Conservation (phyloP, 2,329 filamentous ascomycete species). For the Westerdykella ornata region DNA sequence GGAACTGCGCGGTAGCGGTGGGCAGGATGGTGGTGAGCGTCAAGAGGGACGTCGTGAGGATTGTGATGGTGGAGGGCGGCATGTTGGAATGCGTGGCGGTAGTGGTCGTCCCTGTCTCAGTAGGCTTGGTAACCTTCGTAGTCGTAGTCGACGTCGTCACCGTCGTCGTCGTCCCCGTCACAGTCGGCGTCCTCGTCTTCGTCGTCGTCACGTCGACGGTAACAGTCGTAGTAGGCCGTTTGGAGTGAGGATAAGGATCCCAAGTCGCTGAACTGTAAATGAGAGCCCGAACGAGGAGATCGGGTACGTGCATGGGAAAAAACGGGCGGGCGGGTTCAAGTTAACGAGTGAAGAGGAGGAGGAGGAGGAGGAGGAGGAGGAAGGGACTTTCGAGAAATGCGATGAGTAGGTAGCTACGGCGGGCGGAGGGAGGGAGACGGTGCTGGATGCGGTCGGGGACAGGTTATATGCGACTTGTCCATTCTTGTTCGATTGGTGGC, state of each 20-base stretch:
- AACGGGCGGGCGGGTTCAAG: neutral
- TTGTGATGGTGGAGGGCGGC: slow-evolving; percentile 9
- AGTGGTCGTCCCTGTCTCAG: neutral
- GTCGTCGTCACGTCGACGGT: neutral
- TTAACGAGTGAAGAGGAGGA: neutral
- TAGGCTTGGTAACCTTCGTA: neutral
- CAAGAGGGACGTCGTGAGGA: slow-evolving; percentile 6
- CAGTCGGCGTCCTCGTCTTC: neutral
- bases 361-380: neutral
- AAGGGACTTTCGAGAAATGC: too few relatives aligned
- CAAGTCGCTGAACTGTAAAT: neutral
- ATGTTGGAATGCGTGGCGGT: slow-evolving; percentile 1
- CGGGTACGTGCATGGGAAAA: neutral
- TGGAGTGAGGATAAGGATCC: neutral
- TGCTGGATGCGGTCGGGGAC: slow-evolving; percentile 5
- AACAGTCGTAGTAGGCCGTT: neutral
- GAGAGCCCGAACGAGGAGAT: neutral
- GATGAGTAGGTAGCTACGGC: neutral
- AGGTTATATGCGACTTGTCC: slow-evolving; percentile 5
- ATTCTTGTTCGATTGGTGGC: slow-evolving; percentile 2
- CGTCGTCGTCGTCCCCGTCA: neutral
- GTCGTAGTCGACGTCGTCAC: neutral
- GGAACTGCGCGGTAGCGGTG: slow-evolving; percentile 2
- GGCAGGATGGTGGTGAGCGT: slow-evolving; percentile 11
- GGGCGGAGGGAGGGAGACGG: neutral